Evolutionary conservation across 495 filamentous ascomycete genomes (phyloP).

Genomic region (Neurospora sp.): DNA sequence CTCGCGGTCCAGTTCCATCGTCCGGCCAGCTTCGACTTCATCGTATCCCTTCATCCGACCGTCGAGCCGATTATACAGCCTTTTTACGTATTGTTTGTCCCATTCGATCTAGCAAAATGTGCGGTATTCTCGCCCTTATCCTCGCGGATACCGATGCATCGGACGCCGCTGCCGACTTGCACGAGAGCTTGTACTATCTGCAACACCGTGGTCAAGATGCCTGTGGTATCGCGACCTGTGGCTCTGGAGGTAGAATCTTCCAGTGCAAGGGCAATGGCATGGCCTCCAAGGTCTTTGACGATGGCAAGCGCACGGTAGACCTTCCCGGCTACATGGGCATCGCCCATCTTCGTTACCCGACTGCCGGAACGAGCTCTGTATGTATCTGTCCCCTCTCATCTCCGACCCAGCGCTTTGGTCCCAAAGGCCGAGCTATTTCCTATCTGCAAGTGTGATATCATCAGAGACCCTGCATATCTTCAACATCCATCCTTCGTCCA

Average conservation of each 20-base stretch:
- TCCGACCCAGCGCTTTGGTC: neutral
- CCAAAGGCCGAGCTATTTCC: neutral
- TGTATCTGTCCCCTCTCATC: neutral
- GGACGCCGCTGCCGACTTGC: constrained; percentile 52
- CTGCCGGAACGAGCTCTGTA: constrained; percentile 70
- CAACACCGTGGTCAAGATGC: constrained; percentile 85
- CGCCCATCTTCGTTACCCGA: constrained; percentile 83
- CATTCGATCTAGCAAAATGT: constrained; percentile 46
- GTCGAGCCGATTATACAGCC: neutral
- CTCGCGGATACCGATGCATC: constrained; percentile 47
- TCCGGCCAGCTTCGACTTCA: neutral
- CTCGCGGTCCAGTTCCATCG: neutral
- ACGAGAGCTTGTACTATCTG: constrained; percentile 82
- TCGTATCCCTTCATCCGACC: neutral
- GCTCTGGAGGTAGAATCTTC: constrained; percentile 67
- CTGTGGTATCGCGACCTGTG: constrained; percentile 76
- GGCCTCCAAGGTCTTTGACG: constrained; percentile 74
- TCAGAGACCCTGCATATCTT: neutral
- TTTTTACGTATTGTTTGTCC: neutral
- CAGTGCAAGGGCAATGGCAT: constrained; percentile 91
- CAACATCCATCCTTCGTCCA: neutral
- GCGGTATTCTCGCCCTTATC: constrained; percentile 77
- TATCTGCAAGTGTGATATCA: neutral
- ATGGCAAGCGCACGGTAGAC: constrained; percentile 63
- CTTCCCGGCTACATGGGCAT: constrained; percentile 87